Percentiles rank a stretch among this genome's conserved stretches.
Conservation (phyloP, 2,329 filamentous ascomycete species). For the Tolypocladium nubicola region DNA sequence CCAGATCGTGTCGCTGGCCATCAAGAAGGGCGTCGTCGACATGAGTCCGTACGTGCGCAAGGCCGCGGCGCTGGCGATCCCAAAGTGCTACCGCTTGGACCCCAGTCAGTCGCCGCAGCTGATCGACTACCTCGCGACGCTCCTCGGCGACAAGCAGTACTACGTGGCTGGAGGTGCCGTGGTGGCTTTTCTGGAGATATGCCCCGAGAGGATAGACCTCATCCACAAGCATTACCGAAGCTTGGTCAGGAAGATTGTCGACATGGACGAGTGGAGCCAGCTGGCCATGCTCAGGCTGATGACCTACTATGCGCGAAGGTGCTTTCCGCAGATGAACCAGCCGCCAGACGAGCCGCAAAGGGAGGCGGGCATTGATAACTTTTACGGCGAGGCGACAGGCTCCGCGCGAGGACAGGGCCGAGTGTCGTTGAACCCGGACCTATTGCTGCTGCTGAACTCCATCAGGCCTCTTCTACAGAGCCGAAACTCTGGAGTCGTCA, state of each 20-base stretch:
- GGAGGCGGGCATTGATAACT: conserved; percentile 49
- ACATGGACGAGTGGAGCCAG: conserved; percentile 99
- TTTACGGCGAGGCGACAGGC: conserved; percentile 61
- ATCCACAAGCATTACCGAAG: conserved; percentile 83
- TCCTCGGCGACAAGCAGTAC: conserved; percentile 87
- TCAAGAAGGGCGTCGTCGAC: conserved; percentile 86
- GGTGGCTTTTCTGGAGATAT: conserved; percentile 78
- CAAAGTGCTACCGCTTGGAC: conserved; percentile 90
- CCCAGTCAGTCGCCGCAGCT: conserved; percentile 77
- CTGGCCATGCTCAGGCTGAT: conserved; percentile 72
- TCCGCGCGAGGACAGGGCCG: conserved; percentile 31
- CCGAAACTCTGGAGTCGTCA: conserved; percentile 84
- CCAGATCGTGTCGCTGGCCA: conserved; percentile 90
- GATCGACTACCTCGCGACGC: conserved; percentile 64
- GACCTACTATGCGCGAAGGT: conserved; percentile 74
- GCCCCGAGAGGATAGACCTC: conserved; percentile 76
- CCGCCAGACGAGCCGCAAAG: conserved; percentile 33
- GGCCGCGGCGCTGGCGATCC: conserved; percentile 84
- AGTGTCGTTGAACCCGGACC: conserved; percentile 64
- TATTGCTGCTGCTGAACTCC: conserved; percentile 67
- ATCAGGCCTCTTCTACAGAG: conserved; percentile 83
- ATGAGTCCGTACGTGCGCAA: conserved; percentile 93
- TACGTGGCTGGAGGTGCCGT: conserved; percentile 94
- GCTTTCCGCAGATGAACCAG: conserved; percentile 65
- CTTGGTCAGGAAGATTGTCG: conserved; percentile 80